phyloP scores from a whole-genome alignment of 306 rosid genomes.

The Sicyos edulis region DNA sequence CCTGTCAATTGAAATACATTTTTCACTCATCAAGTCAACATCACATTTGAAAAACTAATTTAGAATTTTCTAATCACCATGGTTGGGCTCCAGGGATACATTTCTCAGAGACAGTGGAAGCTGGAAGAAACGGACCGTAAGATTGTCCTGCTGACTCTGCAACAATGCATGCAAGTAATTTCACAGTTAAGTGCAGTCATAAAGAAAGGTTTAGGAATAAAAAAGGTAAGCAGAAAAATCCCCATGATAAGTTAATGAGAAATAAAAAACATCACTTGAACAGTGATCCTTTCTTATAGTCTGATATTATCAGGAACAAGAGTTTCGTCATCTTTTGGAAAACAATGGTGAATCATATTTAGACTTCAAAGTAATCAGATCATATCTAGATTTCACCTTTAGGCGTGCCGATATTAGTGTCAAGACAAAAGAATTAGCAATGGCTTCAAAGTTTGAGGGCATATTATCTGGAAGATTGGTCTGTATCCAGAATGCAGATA shows the following conservation, averaged over 20 bases:
- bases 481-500: constrained; percentile 91
- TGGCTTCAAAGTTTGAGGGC: constrained; percentile 83
- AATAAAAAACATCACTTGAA: neutral
- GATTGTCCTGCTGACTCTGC: constrained; percentile 67
- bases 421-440: constrained; percentile 66
- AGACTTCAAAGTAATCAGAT: neutral
- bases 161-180: constrained; percentile 22
- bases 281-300: neutral
- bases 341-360: neutral
- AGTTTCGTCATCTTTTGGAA: neutral
- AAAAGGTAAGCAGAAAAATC: neutral
- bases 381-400: constrained; percentile 44
- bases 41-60: no score
- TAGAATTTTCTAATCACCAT: constrained; percentile 40
- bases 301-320: neutral
- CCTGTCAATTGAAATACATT: constrained; percentile 40
- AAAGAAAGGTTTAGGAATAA: neutral
- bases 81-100: constrained; percentile 48
- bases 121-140: constrained; percentile 66
- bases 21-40: constrained; percentile 11
- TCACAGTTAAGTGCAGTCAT: neutral
- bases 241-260: neutral
- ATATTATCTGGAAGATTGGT: constrained; percentile 72
- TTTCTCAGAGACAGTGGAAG: constrained; percentile 79
- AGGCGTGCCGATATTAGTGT: constrained; percentile 58